phyloP scores from a whole-genome alignment of 306 rosid genomes.

The Urtica urens region DNA sequence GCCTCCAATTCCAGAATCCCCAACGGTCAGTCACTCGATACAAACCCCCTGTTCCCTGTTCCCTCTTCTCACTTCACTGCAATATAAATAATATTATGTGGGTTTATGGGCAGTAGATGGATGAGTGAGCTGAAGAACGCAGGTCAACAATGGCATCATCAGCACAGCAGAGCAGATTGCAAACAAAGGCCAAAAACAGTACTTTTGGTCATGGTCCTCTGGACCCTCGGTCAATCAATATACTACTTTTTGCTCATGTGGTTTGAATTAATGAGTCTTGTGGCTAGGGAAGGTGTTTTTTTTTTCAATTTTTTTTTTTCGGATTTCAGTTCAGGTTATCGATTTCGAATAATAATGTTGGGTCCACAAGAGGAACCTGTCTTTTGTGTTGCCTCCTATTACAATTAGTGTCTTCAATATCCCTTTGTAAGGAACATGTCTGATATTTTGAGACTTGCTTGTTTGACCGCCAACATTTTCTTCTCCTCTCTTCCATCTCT shows the following conservation, averaged over 20 bases:
- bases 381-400: slow-evolving; percentile 27
- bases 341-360: slow-evolving; percentile 26
- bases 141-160: background rate
- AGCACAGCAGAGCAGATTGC: background rate
- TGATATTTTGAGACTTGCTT: slow-evolving; percentile 45
- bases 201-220: slow-evolving; percentile 14
- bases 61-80: background rate
- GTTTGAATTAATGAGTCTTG: slow-evolving; percentile 22
- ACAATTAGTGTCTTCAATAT: slow-evolving; percentile 25
- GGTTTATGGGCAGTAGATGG: slow-evolving; percentile 51
- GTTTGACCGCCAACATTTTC: slow-evolving; percentile 64
- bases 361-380: slow-evolving; percentile 41
- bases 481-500: slow-evolving; percentile 12
- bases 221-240: slow-evolving; percentile 48
- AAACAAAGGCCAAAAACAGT: slow-evolving; percentile 46
- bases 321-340: too few species aligned
- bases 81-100: too few species aligned
- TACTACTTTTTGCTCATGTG: slow-evolving; percentile 12
- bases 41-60: background rate
- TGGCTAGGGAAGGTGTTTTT: slow-evolving; percentile 50
- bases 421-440: slow-evolving; percentile 63
- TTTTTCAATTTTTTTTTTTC: too few species aligned
- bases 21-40: slow-evolving; percentile 15
- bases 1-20: slow-evolving; percentile 71
- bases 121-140: slow-evolving; percentile 21